These are phyloP conservation scores for Cyberlindnera americana DNA, from an alignment of 805 yeast species.

Conservation along the genomic window DNA sequence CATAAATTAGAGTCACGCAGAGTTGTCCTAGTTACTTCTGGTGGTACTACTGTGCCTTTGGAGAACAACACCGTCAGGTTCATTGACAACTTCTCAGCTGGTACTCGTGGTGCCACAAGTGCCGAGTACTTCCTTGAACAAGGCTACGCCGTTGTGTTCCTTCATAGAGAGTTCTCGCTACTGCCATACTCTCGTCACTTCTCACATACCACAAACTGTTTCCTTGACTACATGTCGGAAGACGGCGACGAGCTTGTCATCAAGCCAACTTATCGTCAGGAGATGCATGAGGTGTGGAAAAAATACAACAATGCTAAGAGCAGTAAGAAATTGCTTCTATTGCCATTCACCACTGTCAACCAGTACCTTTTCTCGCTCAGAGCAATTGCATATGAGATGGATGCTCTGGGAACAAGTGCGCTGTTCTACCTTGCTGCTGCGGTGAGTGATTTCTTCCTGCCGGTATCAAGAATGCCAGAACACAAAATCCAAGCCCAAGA, in stretches of 20 bases:
- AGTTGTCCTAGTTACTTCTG: constrained; percentile 85
- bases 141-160: constrained; percentile 89
- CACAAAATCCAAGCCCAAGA: constrained; percentile 91
- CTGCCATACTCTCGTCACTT: constrained; percentile 91
- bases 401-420: constrained; percentile 52
- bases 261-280: constrained; percentile 52
- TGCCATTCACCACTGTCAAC: constrained; percentile 94
- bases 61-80: constrained; percentile 96
- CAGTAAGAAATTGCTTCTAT: constrained; percentile 40
- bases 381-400: constrained; percentile 57
- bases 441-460: constrained; percentile 93
- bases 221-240: constrained; percentile 74
- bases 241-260: constrained; percentile 47
- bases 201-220: constrained; percentile 78
- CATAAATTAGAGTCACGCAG: constrained; percentile 45
- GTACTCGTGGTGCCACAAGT: constrained; percentile 95
- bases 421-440: constrained; percentile 94
- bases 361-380: constrained; percentile 87
- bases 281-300: constrained; percentile 56
- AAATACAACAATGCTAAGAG: constrained; percentile 43
- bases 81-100: constrained; percentile 95
- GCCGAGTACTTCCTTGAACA: constrained; percentile 85
- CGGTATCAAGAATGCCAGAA: constrained; percentile 78
- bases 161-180: constrained; percentile 88
- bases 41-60: constrained; percentile 97